A percentile compares a stretch with the other conserved stretches of the same genome.
Conservation (phyloP, 2,329 filamentous ascomycete species). For the Colletotrichum spinosum region DNA sequence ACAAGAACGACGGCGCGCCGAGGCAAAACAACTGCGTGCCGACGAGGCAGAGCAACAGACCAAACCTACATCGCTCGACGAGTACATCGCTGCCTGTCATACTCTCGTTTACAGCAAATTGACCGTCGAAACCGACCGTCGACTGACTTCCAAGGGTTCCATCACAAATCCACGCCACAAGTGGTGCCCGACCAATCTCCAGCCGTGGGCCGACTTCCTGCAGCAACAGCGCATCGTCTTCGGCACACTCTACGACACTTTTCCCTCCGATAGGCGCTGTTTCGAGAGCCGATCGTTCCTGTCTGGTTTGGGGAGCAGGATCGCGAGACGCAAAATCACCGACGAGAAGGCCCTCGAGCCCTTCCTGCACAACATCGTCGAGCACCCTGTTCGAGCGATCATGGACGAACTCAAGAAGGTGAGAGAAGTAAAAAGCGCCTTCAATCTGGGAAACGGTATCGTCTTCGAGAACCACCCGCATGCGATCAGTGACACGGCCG, state of each 20-base stretch:
- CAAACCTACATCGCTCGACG: conserved; percentile 40
- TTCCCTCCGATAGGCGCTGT: conserved; percentile 39
- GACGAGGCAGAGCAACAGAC: conserved; percentile 40
- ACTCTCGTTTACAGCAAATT: conserved; percentile 42
- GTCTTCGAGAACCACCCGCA: conserved; percentile 47
- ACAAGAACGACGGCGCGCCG: background rate
- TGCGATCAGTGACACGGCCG: conserved; percentile 42
- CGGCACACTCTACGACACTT: conserved; percentile 38
- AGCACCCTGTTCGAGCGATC: conserved; percentile 46
- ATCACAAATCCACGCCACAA: background rate
- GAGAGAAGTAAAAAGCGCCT: conserved; percentile 37
- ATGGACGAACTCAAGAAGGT: conserved; percentile 44
- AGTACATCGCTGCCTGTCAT: conserved; percentile 48
- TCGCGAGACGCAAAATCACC: conserved; percentile 23
- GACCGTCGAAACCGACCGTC: conserved; percentile 40
- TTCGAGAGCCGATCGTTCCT: conserved; percentile 44
- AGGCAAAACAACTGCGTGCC: conserved; percentile 23
- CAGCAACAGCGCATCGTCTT: conserved; percentile 41
- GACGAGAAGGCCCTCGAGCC: conserved; percentile 47
- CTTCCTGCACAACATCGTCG: conserved; percentile 44
- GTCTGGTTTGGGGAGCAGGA: conserved; percentile 37
- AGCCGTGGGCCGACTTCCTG: conserved; percentile 45
- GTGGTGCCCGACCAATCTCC: background rate
- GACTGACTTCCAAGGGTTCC: conserved; percentile 40
- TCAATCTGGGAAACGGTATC: conserved; percentile 44